Evolutionary conservation across 495 filamentous ascomycete species (phyloP).

Genomic region (Penicillium paxilli): DNA sequence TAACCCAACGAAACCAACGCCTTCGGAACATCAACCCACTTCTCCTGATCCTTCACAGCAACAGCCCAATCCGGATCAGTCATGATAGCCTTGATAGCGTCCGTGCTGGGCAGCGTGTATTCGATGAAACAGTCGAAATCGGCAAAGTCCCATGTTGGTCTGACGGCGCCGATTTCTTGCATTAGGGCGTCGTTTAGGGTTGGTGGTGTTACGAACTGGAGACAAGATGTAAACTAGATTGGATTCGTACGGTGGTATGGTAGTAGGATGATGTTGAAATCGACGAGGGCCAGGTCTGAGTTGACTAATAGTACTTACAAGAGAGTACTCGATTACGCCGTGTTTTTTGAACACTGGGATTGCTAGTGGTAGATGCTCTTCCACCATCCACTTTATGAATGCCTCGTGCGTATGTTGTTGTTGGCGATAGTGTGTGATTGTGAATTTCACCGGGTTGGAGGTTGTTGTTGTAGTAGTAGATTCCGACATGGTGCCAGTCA

Average conservation of each 20-base stretch:
- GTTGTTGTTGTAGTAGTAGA: conserved; percentile 1
- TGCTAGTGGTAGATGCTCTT: conserved; percentile 29
- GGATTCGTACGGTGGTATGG: background rate
- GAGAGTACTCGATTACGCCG: conserved; percentile 24
- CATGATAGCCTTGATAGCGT: conserved; percentile 21
- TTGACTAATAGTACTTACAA: too few relatives aligned
- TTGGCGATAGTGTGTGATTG: conserved; percentile 29
- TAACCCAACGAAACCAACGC: conserved; percentile 27
- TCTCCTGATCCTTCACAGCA: conserved; percentile 25
- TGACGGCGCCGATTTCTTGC: conserved; percentile 10
- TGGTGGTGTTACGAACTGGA: conserved; percentile 28
- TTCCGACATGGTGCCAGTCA: too few relatives aligned
- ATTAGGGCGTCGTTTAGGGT: conserved; percentile 22
- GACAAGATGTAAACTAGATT: background rate
- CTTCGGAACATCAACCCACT: conserved; percentile 26
- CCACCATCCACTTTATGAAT: conserved; percentile 33
- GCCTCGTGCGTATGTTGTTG: conserved; percentile 28
- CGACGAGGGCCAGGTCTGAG: too few relatives aligned
- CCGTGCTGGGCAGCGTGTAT: conserved; percentile 18
- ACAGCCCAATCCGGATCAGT: conserved; percentile 29
- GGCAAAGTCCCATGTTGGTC: conserved; percentile 27
- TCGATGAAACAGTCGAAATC: conserved; percentile 35
- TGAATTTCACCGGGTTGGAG: conserved; percentile 28
- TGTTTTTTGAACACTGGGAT: conserved; percentile 32
- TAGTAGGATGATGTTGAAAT: too few relatives aligned